These are phyloP conservation scores for Pinus albicaulis DNA, from an alignment of 75 land plant genomes.

Conservation along the genomic window DNA sequence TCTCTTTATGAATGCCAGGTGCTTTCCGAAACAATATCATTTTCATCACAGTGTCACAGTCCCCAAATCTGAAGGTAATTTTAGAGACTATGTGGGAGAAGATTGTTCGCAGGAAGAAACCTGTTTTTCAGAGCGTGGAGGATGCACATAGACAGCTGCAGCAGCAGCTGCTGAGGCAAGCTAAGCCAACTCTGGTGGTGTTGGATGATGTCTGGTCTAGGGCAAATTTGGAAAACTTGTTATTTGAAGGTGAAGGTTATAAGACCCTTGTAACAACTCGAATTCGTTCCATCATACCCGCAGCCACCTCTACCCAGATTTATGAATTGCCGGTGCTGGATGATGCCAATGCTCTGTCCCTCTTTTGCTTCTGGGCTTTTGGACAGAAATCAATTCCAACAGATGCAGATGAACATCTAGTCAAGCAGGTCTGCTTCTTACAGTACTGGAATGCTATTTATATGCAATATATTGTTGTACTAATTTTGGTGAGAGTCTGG, in stretches of 20 bases:
- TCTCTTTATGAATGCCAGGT: constrained; percentile 16
- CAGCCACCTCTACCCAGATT: constrained; percentile 2
- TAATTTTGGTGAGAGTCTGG: too few relatives aligned
- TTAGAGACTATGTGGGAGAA: constrained; percentile 23
- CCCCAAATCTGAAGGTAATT: constrained; percentile 19
- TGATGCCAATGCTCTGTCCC: constrained; percentile 2
- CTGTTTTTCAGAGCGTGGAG: not conserved
- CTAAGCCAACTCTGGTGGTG: constrained; percentile 23
- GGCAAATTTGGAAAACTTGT: constrained; percentile 33
- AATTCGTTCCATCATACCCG: constrained; percentile 16
- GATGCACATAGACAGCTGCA: not conserved
- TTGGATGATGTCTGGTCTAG: constrained; percentile 58
- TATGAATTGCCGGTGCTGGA: constrained; percentile 27
- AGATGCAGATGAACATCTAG: constrained; percentile 26
- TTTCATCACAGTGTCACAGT: constrained; percentile 59
- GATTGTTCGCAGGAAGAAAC: not conserved
- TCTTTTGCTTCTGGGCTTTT: constrained; percentile 50
- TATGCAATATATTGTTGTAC: too few relatives aligned
- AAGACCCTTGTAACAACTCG: constrained; percentile 46
- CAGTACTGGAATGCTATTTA: too few relatives aligned
- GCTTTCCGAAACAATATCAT: constrained; percentile 35
- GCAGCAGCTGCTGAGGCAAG: not conserved
- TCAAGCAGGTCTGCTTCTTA: constrained; percentile 34
- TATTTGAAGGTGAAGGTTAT: constrained; percentile 31
- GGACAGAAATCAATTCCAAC: constrained; percentile 26